phyloP scores from a whole-genome alignment of 306 rosid species.

The Ceratonia siliqua region DNA sequence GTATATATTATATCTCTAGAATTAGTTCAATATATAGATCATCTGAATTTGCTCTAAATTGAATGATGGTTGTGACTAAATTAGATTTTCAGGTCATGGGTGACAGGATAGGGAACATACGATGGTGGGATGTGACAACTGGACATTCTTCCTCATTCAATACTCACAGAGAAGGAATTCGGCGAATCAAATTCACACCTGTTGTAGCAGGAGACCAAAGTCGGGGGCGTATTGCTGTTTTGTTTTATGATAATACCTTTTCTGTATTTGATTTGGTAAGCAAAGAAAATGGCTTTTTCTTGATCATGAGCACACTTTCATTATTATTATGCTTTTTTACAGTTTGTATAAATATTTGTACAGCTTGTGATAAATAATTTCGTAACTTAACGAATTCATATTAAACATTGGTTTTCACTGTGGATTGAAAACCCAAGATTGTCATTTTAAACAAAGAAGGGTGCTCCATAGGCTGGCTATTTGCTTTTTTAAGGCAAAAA shows the following conservation, averaged over 20 bases:
- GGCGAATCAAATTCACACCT: constrained; percentile 91
- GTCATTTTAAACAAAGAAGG: constrained; percentile 21
- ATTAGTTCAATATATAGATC: constrained; percentile 23
- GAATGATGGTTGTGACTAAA: constrained; percentile 43
- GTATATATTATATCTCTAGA: constrained; percentile 46
- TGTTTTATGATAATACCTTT: constrained; percentile 91
- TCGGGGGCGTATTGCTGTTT: constrained; percentile 93
- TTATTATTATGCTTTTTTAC: constrained; percentile 20
- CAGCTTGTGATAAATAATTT: constrained; percentile 24
- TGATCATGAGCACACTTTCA: constrained; percentile 5
- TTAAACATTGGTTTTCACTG: not conserved
- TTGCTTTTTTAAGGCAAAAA: not conserved
- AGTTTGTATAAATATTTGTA: not conserved
- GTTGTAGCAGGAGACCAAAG: constrained; percentile 82
- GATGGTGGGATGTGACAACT: constrained; percentile 98
- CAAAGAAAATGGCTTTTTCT: constrained; percentile 24
- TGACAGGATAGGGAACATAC: constrained; percentile 84
- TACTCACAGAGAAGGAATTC: constrained; percentile 94
- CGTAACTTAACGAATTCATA: constrained; percentile 9
- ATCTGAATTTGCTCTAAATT: constrained; percentile 30
- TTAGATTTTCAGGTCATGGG: constrained; percentile 90
- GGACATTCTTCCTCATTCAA: constrained; percentile 94
- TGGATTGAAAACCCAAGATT: constrained; percentile 18
- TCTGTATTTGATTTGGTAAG: constrained; percentile 95
- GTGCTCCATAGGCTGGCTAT: constrained; percentile 18